phyloP scores from a whole-genome alignment of 495 filamentous ascomycete genomes.

The Choiromyces venosus region DNA sequence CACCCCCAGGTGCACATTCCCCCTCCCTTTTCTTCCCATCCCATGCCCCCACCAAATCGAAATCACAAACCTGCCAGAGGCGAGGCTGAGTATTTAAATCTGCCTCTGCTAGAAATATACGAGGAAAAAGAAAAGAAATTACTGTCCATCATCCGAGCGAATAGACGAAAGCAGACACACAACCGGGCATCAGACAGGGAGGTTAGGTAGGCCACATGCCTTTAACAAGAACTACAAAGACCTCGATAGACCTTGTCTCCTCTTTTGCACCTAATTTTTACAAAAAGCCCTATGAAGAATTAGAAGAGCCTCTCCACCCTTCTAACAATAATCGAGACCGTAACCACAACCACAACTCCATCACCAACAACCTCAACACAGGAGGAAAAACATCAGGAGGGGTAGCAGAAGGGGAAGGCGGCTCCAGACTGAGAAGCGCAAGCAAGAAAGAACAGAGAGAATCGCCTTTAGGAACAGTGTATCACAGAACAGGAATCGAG shows the following conservation, averaged over 20 bases:
- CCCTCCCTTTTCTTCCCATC: neutral
- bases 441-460: neutral
- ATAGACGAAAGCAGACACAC: neutral
- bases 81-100: constrained; percentile 3
- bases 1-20: neutral
- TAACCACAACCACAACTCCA: neutral
- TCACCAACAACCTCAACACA: neutral
- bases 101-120: neutral
- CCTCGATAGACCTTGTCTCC: neutral
- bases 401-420: neutral
- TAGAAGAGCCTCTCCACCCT: neutral
- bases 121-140: neutral
- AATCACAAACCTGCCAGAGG: neutral
- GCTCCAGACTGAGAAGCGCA: neutral
- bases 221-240: neutral
- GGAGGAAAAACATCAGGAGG: neutral
- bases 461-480: neutral
- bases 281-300: neutral
- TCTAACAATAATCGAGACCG: neutral
- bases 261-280: neutral
- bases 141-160: neutral
- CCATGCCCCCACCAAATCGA: neutral
- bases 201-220: neutral
- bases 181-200: neutral
- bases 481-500: neutral